These are phyloP conservation scores for Westerdykella sp. DNA, from an alignment of 2,329 filamentous ascomycete species.

Conservation along the genomic window DNA sequence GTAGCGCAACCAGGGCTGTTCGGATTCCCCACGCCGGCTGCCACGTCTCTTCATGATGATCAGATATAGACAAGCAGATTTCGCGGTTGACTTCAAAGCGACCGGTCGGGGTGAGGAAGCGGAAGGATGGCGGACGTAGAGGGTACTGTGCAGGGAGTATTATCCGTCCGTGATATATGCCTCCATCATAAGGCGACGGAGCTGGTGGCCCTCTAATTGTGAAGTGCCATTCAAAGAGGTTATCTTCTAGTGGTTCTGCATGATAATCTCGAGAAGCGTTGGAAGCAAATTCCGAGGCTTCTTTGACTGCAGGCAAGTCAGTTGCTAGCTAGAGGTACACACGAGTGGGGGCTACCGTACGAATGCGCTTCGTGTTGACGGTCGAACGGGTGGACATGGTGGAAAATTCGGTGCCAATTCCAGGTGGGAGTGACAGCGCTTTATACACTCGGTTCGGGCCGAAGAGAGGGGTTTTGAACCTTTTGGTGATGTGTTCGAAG, in stretches of 20 bases:
- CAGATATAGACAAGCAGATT: conserved; percentile 89
- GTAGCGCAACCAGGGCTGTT: conserved; percentile 72
- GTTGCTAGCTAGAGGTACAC: conserved; percentile 7
- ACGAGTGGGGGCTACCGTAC: conserved; percentile 54
- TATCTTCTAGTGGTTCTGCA: conserved; percentile 75
- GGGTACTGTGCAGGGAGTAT: conserved; percentile 85
- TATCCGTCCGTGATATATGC: conserved; percentile 94
- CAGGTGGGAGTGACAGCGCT: neutral
- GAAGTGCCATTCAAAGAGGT: conserved; percentile 99
- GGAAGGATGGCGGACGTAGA: conserved; percentile 87
- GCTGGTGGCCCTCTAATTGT: conserved; percentile 84
- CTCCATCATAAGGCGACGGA: conserved; percentile 67
- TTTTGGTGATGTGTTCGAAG: neutral
- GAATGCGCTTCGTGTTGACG: conserved; percentile 69
- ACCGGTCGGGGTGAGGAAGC: conserved; percentile 85
- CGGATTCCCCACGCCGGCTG: conserved; percentile 96
- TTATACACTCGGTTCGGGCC: conserved; percentile 1
- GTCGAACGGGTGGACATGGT: conserved; percentile 39
- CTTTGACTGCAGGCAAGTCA: conserved; percentile 58
- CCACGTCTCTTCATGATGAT: conserved; percentile 97
- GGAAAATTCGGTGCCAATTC: conserved; percentile 1
- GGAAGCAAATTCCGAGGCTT: conserved; percentile 78
- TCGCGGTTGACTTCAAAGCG: conserved; percentile 95
- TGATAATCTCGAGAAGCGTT: conserved; percentile 79
- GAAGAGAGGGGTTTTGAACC: neutral